Evolutionary conservation across 148 eudicot species (phyloP).

Genomic region (Limonium bicolor): DNA sequence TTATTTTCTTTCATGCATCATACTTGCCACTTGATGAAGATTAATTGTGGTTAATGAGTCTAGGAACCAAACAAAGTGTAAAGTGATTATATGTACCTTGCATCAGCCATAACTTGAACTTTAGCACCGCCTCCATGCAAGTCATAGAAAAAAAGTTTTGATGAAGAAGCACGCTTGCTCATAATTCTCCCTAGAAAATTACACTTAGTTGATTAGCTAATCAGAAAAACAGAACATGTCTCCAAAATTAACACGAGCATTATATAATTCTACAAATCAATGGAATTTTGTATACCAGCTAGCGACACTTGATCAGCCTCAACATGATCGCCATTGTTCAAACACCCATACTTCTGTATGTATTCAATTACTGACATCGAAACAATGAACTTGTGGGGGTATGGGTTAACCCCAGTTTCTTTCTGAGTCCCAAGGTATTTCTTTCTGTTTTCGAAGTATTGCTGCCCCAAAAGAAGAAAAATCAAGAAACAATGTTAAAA

Average conservation of each 20-base stretch:
- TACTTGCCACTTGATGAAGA: too few relatives aligned
- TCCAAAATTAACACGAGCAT: too few relatives aligned
- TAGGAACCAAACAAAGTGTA: too few relatives aligned
- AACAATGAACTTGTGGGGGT: slow-evolving; percentile 74
- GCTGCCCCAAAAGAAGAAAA: slow-evolving; percentile 27
- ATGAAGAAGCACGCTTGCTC: slow-evolving; percentile 84
- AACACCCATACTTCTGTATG: slow-evolving; percentile 37
- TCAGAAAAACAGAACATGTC: too few relatives aligned
- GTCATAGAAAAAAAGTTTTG: slow-evolving; percentile 82
- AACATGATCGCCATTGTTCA: slow-evolving; percentile 48
- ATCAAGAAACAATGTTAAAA: background rate
- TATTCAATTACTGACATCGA: slow-evolving; percentile 40
- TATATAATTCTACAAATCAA: too few relatives aligned
- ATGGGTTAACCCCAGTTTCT: slow-evolving; percentile 24
- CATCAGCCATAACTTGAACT: slow-evolving; percentile 92
- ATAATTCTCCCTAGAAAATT: slow-evolving; percentile 67
- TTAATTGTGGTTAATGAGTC: too few relatives aligned
- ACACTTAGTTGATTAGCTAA: too few relatives aligned
- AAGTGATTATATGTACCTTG: slow-evolving; percentile 70
- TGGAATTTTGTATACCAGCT: slow-evolving; percentile 78
- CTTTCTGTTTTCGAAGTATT: slow-evolving; percentile 76
- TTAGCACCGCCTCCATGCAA: slow-evolving; percentile 63
- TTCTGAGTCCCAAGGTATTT: slow-evolving; percentile 57
- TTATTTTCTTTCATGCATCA: too few relatives aligned
- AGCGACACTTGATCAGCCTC: slow-evolving; percentile 55